Base-by-base conservation (phyloP, 768 basidiomycete genomes). In the Clathrus columnatus region DNA sequence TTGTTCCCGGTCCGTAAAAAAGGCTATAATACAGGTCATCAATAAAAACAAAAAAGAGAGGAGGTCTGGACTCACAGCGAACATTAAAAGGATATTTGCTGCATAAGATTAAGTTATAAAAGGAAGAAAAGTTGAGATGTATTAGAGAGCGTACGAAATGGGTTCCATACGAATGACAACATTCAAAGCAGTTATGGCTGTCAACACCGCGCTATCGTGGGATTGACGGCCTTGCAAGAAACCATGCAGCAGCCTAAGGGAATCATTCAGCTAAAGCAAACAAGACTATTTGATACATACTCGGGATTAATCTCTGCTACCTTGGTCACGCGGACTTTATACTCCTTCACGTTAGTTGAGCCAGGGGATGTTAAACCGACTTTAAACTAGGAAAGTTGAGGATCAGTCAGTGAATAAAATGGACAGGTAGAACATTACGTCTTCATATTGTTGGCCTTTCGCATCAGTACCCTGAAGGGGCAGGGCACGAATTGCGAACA, bases 101-200 rank as follows among this genome's bases (percentile, higher is more conserved):
- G 43, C 27, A 43, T 17, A n/a, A 27, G 1, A 47, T 4, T 16
- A 51, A 27, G 18, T 29, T 5, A 48, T 11, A 50, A 28, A 27
- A 6, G 26, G 14, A 42, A 20, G 42, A 21, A 6, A 8, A 21
- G 28, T 28, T 20, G 44, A n/a, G n/a, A n/a, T n/a, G n/a, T n/a
- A 20, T 42, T 29, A 17, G 8, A 48, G 44, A 27, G 54, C 61
- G 7, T 30, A 65, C 64, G 80, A 65, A 1, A 78, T 84, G 0
- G 88, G 88, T 52, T 80, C 78, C 83, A 86, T 86, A 0, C 87
- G 78, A 16, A 91, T 75, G 10, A 82, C 83, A 3, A 89, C 83
- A 57, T 91, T 90, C 48, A 84, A 64, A 0, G 85, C 84, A 30
- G 78, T 85, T 42, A 89, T 74, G 0, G 84, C 81, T 0, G 85